Conservation (phyloP, 768 basidiomycete species). For the Melanogaster broomeanus region DNA sequence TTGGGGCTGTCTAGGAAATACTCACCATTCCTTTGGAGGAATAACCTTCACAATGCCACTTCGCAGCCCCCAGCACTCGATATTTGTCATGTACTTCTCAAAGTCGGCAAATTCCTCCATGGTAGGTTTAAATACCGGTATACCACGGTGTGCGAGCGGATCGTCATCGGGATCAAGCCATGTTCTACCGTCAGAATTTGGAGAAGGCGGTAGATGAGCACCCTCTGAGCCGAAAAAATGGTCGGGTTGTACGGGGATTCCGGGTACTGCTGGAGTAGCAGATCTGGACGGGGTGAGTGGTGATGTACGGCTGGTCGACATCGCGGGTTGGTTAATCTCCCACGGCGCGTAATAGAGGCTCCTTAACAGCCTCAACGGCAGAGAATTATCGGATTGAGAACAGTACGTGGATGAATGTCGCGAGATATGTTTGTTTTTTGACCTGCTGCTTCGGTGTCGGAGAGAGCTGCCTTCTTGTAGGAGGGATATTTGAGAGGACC, state of each 20-base stretch:
- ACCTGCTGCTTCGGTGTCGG: not conserved
- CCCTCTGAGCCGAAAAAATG: slow-evolving; percentile 74
- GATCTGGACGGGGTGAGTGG: slow-evolving; percentile 48
- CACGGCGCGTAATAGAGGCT: slow-evolving; percentile 6
- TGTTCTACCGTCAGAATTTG: slow-evolving; percentile 58
- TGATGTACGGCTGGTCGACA: slow-evolving; percentile 28
- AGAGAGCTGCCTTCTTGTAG: not conserved
- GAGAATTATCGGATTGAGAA: not conserved
- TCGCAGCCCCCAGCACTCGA: slow-evolving; percentile 87
- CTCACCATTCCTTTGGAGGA: slow-evolving; percentile 92
- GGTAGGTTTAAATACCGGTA: slow-evolving; percentile 94
- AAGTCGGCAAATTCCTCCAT: slow-evolving; percentile 93
- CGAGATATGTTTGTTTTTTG: not conserved
- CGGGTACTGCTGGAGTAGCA: slow-evolving; percentile 44
- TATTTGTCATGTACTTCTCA: slow-evolving; percentile 82
- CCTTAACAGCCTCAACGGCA: not conserved
- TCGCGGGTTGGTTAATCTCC: slow-evolving; percentile 10
- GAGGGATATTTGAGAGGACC: not conserved
- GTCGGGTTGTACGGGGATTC: slow-evolving; percentile 67
- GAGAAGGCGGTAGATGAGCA: slow-evolving; percentile 52
- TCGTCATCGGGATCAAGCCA: slow-evolving; percentile 83
- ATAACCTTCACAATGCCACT: slow-evolving; percentile 97
- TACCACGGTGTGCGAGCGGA: slow-evolving; percentile 80
- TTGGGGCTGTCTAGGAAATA: slow-evolving; percentile 12
- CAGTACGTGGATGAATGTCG: not conserved